Evolutionary conservation across 331 rosid species (phyloP).

Genomic region (Pyracantha coccinea): DNA sequence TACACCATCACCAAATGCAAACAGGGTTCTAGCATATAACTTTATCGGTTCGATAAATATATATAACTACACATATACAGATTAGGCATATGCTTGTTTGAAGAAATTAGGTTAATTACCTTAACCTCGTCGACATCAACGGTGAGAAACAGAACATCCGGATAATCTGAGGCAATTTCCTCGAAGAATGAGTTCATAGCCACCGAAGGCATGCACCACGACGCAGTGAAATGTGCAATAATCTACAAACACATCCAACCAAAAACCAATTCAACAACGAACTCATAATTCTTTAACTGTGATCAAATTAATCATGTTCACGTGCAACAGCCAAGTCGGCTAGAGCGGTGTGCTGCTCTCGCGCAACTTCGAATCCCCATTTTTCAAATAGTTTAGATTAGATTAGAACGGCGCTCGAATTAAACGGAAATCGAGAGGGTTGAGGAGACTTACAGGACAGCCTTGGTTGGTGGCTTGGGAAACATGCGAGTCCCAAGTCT

Average conservation of each 20-base stretch:
- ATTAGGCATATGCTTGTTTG: not conserved
- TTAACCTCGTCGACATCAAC: conserved; percentile 92
- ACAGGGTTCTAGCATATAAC: not conserved
- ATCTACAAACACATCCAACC: conserved; percentile 28
- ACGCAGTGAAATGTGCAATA: conserved; percentile 80
- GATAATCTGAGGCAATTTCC: conserved; percentile 53
- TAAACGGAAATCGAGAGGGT: not conserved
- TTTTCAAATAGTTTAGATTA: not conserved
- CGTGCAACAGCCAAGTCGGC: not conserved
- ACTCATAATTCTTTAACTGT: not conserved
- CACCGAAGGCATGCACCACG: conserved; percentile 98
- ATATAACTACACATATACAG: not conserved
- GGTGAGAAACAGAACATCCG: conserved; percentile 61
- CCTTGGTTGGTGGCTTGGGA: conserved; percentile 50
- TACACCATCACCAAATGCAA: not conserved
- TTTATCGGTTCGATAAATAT: not conserved
- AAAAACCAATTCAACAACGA: not conserved
- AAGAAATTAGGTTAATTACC: conserved; percentile 36
- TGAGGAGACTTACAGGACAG: conserved; percentile 38
- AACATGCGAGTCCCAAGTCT: conserved; percentile 59
- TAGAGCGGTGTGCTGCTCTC: not conserved
- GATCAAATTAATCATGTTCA: not conserved
- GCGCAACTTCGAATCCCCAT: not conserved
- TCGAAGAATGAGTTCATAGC: conserved; percentile 72
- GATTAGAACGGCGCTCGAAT: not conserved